phyloP scores from a whole-genome alignment of 2,329 filamentous ascomycete genomes.

The Arthrinium phaeospermum region DNA sequence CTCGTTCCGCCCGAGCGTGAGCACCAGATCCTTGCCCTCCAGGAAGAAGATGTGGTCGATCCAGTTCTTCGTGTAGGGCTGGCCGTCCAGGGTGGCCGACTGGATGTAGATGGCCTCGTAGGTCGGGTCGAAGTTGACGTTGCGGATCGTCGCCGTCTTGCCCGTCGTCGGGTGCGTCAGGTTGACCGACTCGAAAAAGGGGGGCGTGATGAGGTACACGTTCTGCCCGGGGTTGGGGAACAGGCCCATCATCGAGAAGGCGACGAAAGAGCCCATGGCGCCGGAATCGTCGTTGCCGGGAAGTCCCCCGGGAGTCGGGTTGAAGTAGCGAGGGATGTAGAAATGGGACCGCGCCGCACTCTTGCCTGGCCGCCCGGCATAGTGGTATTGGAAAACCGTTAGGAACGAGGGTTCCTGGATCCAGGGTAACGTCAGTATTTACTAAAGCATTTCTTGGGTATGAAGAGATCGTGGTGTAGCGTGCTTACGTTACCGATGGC shows the following conservation, averaged over 20 bases:
- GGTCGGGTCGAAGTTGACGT: slow-evolving; percentile 64
- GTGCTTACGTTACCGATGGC: slow-evolving; percentile 63
- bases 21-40: slow-evolving; percentile 67
- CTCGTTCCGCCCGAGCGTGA: slow-evolving; percentile 65
- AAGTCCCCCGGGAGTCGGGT: slow-evolving; percentile 62
- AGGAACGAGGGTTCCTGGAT: slow-evolving; percentile 58
- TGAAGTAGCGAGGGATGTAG: slow-evolving; percentile 71
- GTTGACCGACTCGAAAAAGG: slow-evolving; percentile 67
- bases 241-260: slow-evolving; percentile 71
- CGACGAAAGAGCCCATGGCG: slow-evolving; percentile 72
- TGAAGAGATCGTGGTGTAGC: slow-evolving; percentile 42
- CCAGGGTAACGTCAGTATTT: slow-evolving; percentile 31
- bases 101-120: slow-evolving; percentile 69
- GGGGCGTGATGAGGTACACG: slow-evolving; percentile 69
- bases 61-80: slow-evolving; percentile 69
- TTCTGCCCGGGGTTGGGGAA: slow-evolving; percentile 68
- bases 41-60: slow-evolving; percentile 71
- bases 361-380: slow-evolving; percentile 66
- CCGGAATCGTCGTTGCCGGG: slow-evolving; percentile 75
- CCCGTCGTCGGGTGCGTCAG: slow-evolving; percentile 63
- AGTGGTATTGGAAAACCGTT: slow-evolving; percentile 72
- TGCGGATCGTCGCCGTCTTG: slow-evolving; percentile 64
- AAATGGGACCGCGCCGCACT: slow-evolving; percentile 61
- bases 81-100: slow-evolving; percentile 65
- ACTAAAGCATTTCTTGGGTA: slow-evolving; percentile 55